These are phyloP conservation scores for Trichoderma sp. DNA, from an alignment of 2,329 filamentous ascomycete genomes.

Conservation along the genomic window DNA sequence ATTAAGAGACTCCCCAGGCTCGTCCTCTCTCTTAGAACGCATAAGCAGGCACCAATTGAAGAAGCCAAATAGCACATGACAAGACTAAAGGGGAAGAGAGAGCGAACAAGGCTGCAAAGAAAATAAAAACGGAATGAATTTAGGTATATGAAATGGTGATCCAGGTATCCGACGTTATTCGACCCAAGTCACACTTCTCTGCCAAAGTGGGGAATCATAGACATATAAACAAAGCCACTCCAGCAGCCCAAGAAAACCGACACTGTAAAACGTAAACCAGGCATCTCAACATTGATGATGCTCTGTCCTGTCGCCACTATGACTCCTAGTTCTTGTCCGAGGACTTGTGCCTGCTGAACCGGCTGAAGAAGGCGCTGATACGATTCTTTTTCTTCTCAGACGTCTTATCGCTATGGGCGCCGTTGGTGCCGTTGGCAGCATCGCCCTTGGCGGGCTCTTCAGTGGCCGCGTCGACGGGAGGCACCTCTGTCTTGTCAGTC, in stretches of 20 bases:
- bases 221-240: conserved; percentile 37
- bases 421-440: conserved; percentile 28
- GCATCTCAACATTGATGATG: conserved; percentile 16
- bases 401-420: conserved; percentile 22
- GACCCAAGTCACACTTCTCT: conserved; percentile 35
- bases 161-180: conserved; percentile 33
- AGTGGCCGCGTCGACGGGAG: conserved; percentile 11
- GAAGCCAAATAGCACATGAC: neutral
- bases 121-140: conserved; percentile 33
- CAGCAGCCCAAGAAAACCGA: conserved; percentile 37
- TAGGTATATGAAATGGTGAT: conserved; percentile 38
- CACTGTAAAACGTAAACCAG: conserved; percentile 26
- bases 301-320: conserved; percentile 6
- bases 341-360: conserved; percentile 54
- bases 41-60: neutral
- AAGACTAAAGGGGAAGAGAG: neutral
- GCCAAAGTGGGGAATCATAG: conserved; percentile 43
- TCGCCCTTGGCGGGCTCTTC: conserved; percentile 26
- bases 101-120: neutral
- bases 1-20: neutral
- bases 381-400: conserved; percentile 62
- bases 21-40: neutral
- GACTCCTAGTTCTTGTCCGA: conserved; percentile 34
- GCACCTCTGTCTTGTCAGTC: conserved; percentile 26
- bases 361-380: conserved; percentile 62